A percentile compares a stretch with the other conserved stretches of the same genome.
phyloP scores from a whole-genome alignment of 2,329 filamentous ascomycete genomes.

The Calonectria pseudoreteaudii region DNA sequence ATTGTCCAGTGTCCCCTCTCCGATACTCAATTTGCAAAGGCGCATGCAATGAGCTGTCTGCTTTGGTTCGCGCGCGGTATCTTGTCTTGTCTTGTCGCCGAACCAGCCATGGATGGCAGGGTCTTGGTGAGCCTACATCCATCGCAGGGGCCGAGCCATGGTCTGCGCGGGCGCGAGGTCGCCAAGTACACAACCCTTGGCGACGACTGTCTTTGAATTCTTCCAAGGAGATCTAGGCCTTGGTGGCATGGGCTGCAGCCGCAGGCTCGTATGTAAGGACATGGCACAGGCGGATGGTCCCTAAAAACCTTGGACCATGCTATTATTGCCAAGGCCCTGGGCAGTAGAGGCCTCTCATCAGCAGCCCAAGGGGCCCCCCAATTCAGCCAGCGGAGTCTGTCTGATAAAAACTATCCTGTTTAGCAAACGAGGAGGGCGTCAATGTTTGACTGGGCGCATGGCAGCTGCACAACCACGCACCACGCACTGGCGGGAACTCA shows the following conservation, averaged over 20 bases:
- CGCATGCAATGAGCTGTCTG: constrained; percentile 1
- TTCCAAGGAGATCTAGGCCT: constrained; percentile 12
- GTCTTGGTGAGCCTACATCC: background rate
- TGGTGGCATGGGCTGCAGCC: constrained; percentile 3
- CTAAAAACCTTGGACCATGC: constrained; percentile 12
- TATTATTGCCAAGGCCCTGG: constrained; percentile 4
- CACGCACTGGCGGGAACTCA: constrained; percentile 24
- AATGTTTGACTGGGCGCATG: constrained; percentile 15
- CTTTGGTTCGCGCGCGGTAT: constrained; percentile 1
- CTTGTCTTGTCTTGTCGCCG: background rate
- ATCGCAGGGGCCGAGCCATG: constrained; percentile 1
- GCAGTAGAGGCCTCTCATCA: background rate
- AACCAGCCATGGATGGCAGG: background rate
- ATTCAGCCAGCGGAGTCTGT: constrained; percentile 7
- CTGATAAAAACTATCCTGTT: background rate
- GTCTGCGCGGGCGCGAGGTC: constrained; percentile 21
- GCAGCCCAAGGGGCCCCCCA: background rate
- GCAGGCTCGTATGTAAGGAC: background rate
- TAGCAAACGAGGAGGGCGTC: constrained; percentile 4
- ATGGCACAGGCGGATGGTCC: constrained; percentile 12
- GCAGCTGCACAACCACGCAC: constrained; percentile 8
- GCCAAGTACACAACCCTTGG: background rate
- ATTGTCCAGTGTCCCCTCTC: constrained; percentile 8
- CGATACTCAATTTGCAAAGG: constrained; percentile 3
- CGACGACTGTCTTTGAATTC: background rate